Evolutionary conservation across 1,139 yeast species (phyloP).

Genomic region (Yamadazyma taylorii): DNA sequence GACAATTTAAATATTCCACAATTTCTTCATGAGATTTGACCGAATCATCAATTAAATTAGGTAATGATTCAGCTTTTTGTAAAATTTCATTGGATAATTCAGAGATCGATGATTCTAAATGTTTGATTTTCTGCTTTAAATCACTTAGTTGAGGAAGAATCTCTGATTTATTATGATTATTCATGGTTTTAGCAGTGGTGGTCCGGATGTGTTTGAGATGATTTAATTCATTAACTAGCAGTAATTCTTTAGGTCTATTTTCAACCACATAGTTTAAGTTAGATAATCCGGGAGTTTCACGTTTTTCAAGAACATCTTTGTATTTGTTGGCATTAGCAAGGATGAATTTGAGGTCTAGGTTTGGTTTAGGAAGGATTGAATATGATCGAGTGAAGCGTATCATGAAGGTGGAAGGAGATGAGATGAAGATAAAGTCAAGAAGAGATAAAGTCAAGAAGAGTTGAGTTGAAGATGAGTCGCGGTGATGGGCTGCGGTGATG

Average conservation of each 20-base stretch:
- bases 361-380: conserved; percentile 19
- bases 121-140: conserved; percentile 35
- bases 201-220: conserved; percentile 30
- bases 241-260: conserved; percentile 25
- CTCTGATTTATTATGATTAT: conserved; percentile 16
- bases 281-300: conserved; percentile 34
- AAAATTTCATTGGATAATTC: conserved; percentile 30
- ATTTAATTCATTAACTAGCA: conserved; percentile 24
- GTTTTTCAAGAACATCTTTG: conserved; percentile 44
- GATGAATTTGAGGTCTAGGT: conserved; percentile 46
- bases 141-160: conserved; percentile 30
- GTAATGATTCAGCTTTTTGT: conserved; percentile 53
- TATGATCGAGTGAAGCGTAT: conserved; percentile 2
- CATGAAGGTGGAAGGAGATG: not conserved
- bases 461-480: too few species aligned
- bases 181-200: conserved; percentile 25
- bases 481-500: too few species aligned
- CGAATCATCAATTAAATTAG: conserved; percentile 60
- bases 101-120: conserved; percentile 32
- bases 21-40: conserved; percentile 46
- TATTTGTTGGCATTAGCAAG: conserved; percentile 37
- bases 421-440: too few species aligned
- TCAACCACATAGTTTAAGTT: conserved; percentile 26
- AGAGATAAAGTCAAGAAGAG: too few species aligned
- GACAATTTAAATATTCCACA: conserved; percentile 51